Conservation (phyloP, 768 basidiomycete species). For the Pleurotus tuber-regium region DNA sequence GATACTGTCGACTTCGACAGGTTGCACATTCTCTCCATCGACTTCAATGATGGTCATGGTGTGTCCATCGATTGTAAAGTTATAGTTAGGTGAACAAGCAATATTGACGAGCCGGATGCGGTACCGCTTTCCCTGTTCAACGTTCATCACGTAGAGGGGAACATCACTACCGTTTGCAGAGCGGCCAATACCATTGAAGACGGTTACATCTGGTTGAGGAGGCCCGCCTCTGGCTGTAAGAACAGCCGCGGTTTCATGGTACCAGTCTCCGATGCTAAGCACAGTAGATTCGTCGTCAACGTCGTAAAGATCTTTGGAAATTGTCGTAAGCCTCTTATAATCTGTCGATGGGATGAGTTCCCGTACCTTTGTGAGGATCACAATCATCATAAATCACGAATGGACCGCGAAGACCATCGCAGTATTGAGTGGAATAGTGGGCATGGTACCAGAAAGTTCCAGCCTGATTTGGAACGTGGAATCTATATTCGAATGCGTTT, state of each 20-base stretch:
- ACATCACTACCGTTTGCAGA: conserved; percentile 20
- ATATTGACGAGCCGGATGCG: conserved; percentile 34
- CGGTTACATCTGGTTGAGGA: conserved; percentile 12
- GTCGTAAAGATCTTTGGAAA: conserved; percentile 10
- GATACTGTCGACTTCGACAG: conserved; percentile 40
- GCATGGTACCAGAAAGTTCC: conserved; percentile 33
- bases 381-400: conserved; percentile 35
- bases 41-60: conserved; percentile 52
- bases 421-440: conserved; percentile 35
- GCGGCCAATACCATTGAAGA: conserved; percentile 40
- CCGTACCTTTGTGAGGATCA: conserved; percentile 23
- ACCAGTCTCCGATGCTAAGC: conserved; percentile 28
- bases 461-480: conserved; percentile 26
- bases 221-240: background rate
- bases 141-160: conserved; percentile 31
- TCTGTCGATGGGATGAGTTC: conserved; percentile 33
- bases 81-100: conserved; percentile 34
- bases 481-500: conserved; percentile 30
- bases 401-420: conserved; percentile 44
- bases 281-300: conserved; percentile 18
- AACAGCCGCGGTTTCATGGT: background rate
- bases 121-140: conserved; percentile 30
- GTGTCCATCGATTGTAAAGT: conserved; percentile 46
- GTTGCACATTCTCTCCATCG: conserved; percentile 41
- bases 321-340: conserved; percentile 18